Evolutionary conservation across 73 alveolate species (phyloP), one percentile per base, ranked within the genome.

Genomic region (Uronychia setigera): DNA sequence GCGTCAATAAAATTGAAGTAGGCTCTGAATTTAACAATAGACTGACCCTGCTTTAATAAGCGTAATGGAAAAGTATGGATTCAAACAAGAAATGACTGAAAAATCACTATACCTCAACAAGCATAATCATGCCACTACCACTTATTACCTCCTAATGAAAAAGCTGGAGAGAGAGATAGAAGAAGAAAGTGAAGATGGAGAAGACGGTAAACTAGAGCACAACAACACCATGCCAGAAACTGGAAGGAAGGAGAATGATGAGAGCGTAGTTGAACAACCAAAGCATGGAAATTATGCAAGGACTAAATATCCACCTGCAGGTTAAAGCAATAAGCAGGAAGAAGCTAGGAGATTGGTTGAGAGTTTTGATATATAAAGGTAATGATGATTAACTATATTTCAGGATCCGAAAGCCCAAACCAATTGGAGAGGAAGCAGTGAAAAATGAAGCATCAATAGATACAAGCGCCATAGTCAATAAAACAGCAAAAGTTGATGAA

Each of bases 71-170:
- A 88, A 58, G 35, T 90, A 77, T 85, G 92, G 87, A 26, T 60
- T 79, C 59, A 86, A 91, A 25, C 81, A 83, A 87, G 87, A 81
- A 76, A 75, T 83, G 46, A 87, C 87, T 35, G 78, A 81, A 58
- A 87, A 90, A 33, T 46, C 86, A 26, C 32, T 90, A 35, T 80
- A 58, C 28, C 26, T 32, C 67, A 93, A 93, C 80, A 93, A 91
- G 59, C 97, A 95, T 91, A 95, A 95, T 84, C 85, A 90, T 87
- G 92, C 92, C 60, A 92, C 97, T 29, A 86, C 97, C n/a, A 95
- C 98, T 25, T 95, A 95, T 86, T 95, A 89, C 87, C 85, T 94
- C 77, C 76, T 91, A 60, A 59, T 91, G 82, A 88, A 85, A 46
- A 94, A 87, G 81, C 91, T 86, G 9, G 91, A 85, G 57, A 78